Base-by-base conservation (phyloP, 2,329 filamentous ascomycete genomes). In the Colletotrichum sp. region DNA sequence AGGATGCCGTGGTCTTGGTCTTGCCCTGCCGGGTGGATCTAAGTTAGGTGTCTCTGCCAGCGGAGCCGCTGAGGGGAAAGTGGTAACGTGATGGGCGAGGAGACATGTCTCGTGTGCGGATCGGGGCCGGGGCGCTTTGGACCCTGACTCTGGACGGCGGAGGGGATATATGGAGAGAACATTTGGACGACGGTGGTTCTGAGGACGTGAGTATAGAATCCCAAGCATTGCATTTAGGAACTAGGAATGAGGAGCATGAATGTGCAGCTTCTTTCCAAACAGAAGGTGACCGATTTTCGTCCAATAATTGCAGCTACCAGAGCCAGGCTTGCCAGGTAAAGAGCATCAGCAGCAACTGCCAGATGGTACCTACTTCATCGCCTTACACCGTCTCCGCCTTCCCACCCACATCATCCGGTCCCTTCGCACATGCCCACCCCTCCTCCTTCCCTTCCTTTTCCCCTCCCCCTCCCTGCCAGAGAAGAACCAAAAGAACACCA, bases 391-490 rank as follows among this genome's bases (percentile, higher is more conserved):
- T 55, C 38, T 18, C 64, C 24, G 64, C 34, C 34, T 65, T 48
- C 62, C 48, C 32, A 52, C 61, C 70, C 70, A 73, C 56, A 73
- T 70, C 73, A 58, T 67, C 32, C 28, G 34, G 64, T 73, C 70
- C 66, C 55, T 60, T 58, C 18, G 30, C 32, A 34, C 62, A 52
- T 43, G 55, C 38, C 52, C 64, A 55, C n/a, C 32, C 24, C 56
- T 32, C 56, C 43, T 55, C 56, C 43, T 38, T 43, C 32, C 62
- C n/a, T 43, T 32, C 58, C 32, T 18, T n/a, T 21, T 30, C 48
- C 34, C 71, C 30, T 26, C n/a, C 55, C 34, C 34, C 43, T 71
- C 36, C 55, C 60, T 64, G 66, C 21, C 62, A 62, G 61, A 67
- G 34, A 67, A 28, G 34, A 58, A 48, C 26, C 28, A 58, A 18